Evolutionary conservation across 2,329 filamentous ascomycete genomes (phyloP), one percentile per base, ranked within the genome.

Genomic region (Aschersonia sp.): DNA sequence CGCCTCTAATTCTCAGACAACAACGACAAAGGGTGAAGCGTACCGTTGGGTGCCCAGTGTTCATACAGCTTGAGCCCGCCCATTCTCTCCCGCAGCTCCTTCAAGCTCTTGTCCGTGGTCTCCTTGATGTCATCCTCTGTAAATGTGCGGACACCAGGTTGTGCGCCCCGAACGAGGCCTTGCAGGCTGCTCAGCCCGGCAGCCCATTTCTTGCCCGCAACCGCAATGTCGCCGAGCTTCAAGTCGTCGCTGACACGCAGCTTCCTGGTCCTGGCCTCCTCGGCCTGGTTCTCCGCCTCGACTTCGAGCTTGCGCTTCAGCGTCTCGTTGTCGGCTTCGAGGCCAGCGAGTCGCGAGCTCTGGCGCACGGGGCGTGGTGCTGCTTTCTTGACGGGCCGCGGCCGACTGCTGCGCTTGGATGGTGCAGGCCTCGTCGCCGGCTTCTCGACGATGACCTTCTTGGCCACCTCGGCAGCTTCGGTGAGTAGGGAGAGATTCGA

Each of bases 91-190:
- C 90, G 71, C 47, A 96, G 54, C 0, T 76, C 75, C 58, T 83
- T 85, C 6, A 97, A 59, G 29, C 82, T 81, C 56, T 85, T 81
- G 57, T 95, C 81, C 0, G 77, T 81, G 0, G 87, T 94, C 52
- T 87, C 79, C 51, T 83, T 81, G 5, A 92, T 75, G 62, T 95
- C 85, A 1, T 89, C 81, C n/a, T 85, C 80, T 0, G 79, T 83
- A 58, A 97, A 97, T 0, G 90, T 97, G 22, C 87, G 73, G 47
- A 87, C 75, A 44, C 90, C 87, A 0, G 88, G 87, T 53, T 85
- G 80, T 0, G 88, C 87, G 2, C 75, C 86, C 58, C 75, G 76
- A 30, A 73, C 62, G 1, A 83, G 67, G 2, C 64, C 63, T 44
- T 68, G 69, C 22, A 89, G 70, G 45, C 87, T 81, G 22, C 81